phyloP scores from a whole-genome alignment of 306 rosid genomes.

The Lathyrus aphaca region DNA sequence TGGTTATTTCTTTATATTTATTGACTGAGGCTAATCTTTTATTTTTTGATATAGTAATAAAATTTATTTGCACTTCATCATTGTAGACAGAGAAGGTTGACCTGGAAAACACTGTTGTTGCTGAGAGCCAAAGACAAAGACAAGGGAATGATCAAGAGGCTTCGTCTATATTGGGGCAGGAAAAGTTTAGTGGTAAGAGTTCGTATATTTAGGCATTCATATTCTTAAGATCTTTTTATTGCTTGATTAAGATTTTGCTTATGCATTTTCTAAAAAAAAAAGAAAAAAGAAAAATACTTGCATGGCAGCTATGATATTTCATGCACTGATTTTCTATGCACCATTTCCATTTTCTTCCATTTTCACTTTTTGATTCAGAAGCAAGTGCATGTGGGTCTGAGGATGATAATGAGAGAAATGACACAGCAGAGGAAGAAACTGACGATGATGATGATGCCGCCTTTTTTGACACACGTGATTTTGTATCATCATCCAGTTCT shows the following conservation, averaged over 20 bases:
- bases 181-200: slow-evolving; percentile 74
- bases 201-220: slow-evolving; percentile 16
- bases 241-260: slow-evolving; percentile 16
- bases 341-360: slow-evolving; percentile 11
- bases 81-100: slow-evolving; percentile 99
- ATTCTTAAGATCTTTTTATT: slow-evolving; percentile 19
- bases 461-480: slow-evolving; percentile 92
- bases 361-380: slow-evolving; percentile 48
- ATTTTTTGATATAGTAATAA: slow-evolving; percentile 33
- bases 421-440: slow-evolving; percentile 93
- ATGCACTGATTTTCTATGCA: slow-evolving; percentile 1
- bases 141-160: slow-evolving; percentile 64
- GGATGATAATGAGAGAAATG: slow-evolving; percentile 86
- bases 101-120: slow-evolving; percentile 96
- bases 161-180: slow-evolving; percentile 65
- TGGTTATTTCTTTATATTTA: background rate
- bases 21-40: slow-evolving; percentile 19
- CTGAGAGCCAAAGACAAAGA: slow-evolving; percentile 93
- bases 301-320: slow-evolving; percentile 21
- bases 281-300: no score
- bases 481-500: slow-evolving; percentile 89
- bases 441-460: slow-evolving; percentile 79
- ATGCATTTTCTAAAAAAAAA: slow-evolving; percentile 29
- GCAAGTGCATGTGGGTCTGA: slow-evolving; percentile 84
- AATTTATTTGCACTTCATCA: slow-evolving; percentile 42